Evolutionary conservation across 169 alveolate species (phyloP).

Genomic region (Plasmodium ovale): DNA sequence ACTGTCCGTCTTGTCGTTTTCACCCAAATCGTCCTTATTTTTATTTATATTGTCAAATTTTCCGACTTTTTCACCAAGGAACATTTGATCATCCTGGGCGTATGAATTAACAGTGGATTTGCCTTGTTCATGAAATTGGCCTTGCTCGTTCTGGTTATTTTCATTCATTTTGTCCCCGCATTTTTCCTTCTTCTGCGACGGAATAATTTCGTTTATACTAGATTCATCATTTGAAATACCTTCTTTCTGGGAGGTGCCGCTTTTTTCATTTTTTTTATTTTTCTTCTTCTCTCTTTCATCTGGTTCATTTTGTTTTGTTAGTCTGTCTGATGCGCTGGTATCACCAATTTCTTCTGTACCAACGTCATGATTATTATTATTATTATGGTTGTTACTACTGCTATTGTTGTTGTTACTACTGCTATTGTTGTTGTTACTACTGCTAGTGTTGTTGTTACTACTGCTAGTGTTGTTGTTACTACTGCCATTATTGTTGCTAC

Average conservation of each 20-base stretch:
- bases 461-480: no score
- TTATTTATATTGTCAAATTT: constrained; percentile 57
- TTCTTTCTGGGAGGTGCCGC: neutral
- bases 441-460: no score
- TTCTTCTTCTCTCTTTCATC: neutral
- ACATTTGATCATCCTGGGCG: constrained; percentile 46
- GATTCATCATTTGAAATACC: neutral
- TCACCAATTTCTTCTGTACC: no score
- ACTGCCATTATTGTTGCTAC: no score
- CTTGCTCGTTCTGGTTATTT: constrained; percentile 17
- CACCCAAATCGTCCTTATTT: constrained; percentile 19
- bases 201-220: neutral
- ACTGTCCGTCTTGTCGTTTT: constrained; percentile 1
- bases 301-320: neutral
- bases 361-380: no score
- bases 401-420: no score
- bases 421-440: no score
- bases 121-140: constrained; percentile 53
- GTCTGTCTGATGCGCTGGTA: neutral
- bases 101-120: constrained; percentile 46
- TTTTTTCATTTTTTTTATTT: constrained; percentile 2
- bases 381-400: no score
- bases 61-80: constrained; percentile 50
- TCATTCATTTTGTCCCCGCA: neutral
- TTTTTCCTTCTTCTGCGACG: constrained; percentile 10